phyloP scores from a whole-genome alignment of 2,329 filamentous ascomycete genomes.

The Ceratocystis diversiconidia region DNA sequence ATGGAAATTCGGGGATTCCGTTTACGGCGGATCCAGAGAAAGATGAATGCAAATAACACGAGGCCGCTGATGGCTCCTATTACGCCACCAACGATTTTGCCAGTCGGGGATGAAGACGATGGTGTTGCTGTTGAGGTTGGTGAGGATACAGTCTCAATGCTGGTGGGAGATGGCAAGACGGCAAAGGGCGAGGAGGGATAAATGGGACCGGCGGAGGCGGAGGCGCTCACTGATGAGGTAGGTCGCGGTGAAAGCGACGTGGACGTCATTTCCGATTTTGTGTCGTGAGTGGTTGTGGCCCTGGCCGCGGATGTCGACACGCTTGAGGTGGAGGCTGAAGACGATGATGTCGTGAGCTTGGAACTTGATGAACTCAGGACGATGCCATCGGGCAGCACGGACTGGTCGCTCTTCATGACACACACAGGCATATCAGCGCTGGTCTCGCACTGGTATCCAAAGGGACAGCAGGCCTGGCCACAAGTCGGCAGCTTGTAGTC shows the following conservation, averaged over 20 bases:
- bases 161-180: not conserved
- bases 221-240: slow-evolving; percentile 18
- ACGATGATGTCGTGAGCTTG: slow-evolving; percentile 12
- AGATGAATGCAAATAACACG: slow-evolving; percentile 28
- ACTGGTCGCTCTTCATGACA: slow-evolving; percentile 37
- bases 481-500: slow-evolving; percentile 42
- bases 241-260: not conserved
- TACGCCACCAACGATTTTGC: slow-evolving; percentile 35
- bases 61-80: slow-evolving; percentile 33
- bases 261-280: slow-evolving; percentile 21
- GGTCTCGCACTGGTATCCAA: slow-evolving; percentile 49
- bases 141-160: not conserved
- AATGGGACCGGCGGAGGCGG: not conserved
- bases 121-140: not conserved
- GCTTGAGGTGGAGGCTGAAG: slow-evolving; percentile 18
- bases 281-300: slow-evolving; percentile 19
- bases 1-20: slow-evolving; percentile 20
- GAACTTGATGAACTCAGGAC: slow-evolving; percentile 20
- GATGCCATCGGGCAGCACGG: slow-evolving; percentile 25
- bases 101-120: slow-evolving; percentile 22
- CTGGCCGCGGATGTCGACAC: slow-evolving; percentile 20
- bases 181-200: not conserved
- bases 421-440: slow-evolving; percentile 29
- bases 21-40: slow-evolving; percentile 28
- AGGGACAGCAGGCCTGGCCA: slow-evolving; percentile 51